Conservation (phyloP, 805 yeast genomes). For the Lipomyces japonicus region DNA sequence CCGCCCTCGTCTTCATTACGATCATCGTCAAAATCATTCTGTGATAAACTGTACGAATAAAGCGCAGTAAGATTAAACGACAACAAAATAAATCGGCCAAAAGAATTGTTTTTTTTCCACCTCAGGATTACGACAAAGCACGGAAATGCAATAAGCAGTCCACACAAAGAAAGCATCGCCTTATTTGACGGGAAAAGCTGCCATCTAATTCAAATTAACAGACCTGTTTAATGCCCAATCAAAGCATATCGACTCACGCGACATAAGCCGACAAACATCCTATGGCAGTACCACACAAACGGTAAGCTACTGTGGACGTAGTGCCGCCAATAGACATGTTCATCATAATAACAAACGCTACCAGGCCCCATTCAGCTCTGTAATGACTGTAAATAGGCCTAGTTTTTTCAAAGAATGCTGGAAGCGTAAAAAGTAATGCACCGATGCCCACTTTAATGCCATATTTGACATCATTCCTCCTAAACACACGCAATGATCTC, state of each 20-base stretch:
- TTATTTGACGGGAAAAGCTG: constrained; percentile 53
- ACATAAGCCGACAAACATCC: constrained; percentile 63
- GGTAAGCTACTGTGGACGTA: constrained; percentile 61
- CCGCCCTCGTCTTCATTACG: constrained; percentile 64
- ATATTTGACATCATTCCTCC: constrained; percentile 67
- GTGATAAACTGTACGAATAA: constrained; percentile 66
- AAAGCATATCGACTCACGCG: constrained; percentile 31
- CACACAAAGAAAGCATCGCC: constrained; percentile 49
- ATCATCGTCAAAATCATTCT: constrained; percentile 47
- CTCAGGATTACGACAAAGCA: constrained; percentile 56
- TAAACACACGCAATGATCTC: constrained; percentile 47
- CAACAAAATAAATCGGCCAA: constrained; percentile 57
- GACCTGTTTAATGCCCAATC: background rate
- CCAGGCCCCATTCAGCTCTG: constrained; percentile 82
- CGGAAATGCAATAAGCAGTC: constrained; percentile 41
- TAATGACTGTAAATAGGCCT: constrained; percentile 54
- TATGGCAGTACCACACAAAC: constrained; percentile 68
- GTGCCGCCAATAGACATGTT: constrained; percentile 83
- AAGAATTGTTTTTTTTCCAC: constrained; percentile 53
- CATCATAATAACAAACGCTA: constrained; percentile 80
- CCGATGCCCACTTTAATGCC: constrained; percentile 79
- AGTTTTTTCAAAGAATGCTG: constrained; percentile 62
- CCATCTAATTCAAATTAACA: too few relatives aligned
- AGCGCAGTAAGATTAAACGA: constrained; percentile 76
- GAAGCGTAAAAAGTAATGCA: constrained; percentile 57